Evolutionary conservation across 306 rosid species (phyloP).

Genomic region (Cucurbita maxima): DNA sequence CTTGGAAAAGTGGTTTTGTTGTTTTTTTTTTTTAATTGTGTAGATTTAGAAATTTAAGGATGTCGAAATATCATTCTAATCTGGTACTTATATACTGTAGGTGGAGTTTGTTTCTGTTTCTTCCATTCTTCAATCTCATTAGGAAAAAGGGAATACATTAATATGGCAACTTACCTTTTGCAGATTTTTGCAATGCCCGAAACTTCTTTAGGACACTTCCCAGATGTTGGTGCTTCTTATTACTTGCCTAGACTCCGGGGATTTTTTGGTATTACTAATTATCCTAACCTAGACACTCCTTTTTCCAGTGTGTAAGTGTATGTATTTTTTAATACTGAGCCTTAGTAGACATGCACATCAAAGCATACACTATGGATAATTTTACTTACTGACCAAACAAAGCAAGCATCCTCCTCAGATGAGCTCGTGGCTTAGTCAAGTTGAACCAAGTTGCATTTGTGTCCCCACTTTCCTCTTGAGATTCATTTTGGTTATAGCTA

Average conservation of each 20-base stretch:
- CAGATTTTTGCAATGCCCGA: constrained; percentile 99
- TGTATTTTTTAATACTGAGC: background rate
- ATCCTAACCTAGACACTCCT: background rate
- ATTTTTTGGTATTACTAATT: constrained; percentile 54
- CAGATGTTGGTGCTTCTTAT: constrained; percentile 85
- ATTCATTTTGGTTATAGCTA: background rate
- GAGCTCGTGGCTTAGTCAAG: background rate
- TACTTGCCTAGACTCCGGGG: constrained; percentile 86
- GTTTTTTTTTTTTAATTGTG: background rate
- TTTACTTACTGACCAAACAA: background rate
- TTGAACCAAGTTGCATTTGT: background rate
- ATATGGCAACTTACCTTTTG: constrained; percentile 11
- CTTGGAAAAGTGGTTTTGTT: background rate
- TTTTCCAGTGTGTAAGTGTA: background rate
- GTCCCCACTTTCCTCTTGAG: background rate
- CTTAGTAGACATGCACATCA: background rate
- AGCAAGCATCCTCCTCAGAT: background rate
- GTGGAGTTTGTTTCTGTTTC: background rate
- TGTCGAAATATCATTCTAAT: background rate
- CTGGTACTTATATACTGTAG: background rate
- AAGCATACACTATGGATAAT: background rate
- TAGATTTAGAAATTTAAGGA: background rate
- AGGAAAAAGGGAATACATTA: background rate
- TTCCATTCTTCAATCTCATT: background rate
- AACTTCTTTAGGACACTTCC: constrained; percentile 88